Evolutionary conservation across 345 rosid genomes (phyloP).

Genomic region (Eucalyptus sp.): DNA sequence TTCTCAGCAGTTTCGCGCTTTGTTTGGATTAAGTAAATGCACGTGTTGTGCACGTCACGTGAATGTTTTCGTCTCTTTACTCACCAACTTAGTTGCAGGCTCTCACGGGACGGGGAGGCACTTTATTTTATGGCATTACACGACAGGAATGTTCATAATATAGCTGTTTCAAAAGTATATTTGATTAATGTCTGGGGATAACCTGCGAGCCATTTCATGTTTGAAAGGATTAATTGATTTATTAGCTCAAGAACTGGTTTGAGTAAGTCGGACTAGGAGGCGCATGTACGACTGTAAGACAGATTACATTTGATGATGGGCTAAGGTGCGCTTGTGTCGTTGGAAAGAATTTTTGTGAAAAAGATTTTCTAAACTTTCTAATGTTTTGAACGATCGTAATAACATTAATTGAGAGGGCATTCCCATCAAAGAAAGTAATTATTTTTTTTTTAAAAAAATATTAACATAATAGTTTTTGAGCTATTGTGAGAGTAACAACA

Average conservation of each 20-base stretch:
- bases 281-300: not conserved
- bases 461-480: too few relatives aligned
- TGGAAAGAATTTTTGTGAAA: not conserved
- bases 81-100: not conserved
- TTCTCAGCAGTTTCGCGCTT: not conserved
- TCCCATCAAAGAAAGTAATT: not conserved
- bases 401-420: not conserved
- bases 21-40: not conserved
- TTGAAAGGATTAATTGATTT: not conserved
- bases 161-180: not conserved
- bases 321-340: not conserved
- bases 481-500: too few relatives aligned
- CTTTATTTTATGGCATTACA: not conserved
- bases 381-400: not conserved
- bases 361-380: not conserved
- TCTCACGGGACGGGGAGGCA: not conserved
- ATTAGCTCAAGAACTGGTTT: not conserved
- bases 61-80: not conserved
- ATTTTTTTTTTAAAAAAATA: too few relatives aligned
- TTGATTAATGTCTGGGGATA: too few relatives aligned
- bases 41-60: not conserved
- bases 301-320: not conserved
- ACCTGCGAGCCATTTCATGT: too few relatives aligned
- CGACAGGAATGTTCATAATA: not conserved
- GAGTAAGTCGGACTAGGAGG: not conserved